phyloP scores from a whole-genome alignment of 495 filamentous ascomycete species.

The Chlorociboria aeruginascens region DNA sequence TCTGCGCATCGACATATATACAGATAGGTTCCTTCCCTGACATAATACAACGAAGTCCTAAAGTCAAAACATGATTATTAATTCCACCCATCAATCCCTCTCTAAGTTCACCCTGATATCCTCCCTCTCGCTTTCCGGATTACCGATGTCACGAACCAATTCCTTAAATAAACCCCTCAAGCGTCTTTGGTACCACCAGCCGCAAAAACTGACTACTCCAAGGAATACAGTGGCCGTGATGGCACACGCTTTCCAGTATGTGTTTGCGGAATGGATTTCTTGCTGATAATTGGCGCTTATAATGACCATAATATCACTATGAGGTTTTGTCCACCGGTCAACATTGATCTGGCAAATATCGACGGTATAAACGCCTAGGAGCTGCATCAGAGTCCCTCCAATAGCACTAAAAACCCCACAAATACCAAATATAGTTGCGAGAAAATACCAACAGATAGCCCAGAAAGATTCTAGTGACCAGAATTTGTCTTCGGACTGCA shows the following conservation, averaged over 20 bases:
- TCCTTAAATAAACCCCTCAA: background rate
- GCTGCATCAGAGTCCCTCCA: constrained; percentile 15
- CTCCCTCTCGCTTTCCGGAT: background rate
- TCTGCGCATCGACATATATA: too few species aligned
- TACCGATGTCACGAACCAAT: background rate
- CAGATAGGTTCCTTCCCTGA: too few species aligned
- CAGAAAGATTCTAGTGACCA: constrained; percentile 1
- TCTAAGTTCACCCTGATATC: background rate
- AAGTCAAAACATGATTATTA: too few species aligned
- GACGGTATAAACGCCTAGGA: constrained; percentile 9
- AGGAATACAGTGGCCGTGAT: constrained; percentile 18
- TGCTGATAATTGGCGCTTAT: constrained; percentile 4
- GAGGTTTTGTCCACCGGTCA: constrained; percentile 4
- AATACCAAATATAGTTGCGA: constrained; percentile 4
- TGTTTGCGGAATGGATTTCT: constrained; percentile 8
- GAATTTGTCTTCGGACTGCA: background rate
- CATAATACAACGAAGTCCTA: too few species aligned
- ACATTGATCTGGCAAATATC: constrained; percentile 1
- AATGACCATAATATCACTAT: background rate
- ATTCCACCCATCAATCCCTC: too few species aligned
- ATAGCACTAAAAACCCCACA: constrained; percentile 8
- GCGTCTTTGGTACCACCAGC: constrained; percentile 1
- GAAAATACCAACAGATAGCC: constrained; percentile 7
- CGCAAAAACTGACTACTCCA: background rate
- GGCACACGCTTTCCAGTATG: constrained; percentile 9